Percentiles rank a stretch among this genome's conserved stretches.
These are phyloP conservation scores for Mycosphaerella sp. DNA, from an alignment of 2,329 filamentous ascomycete genomes.

Conservation along the genomic window DNA sequence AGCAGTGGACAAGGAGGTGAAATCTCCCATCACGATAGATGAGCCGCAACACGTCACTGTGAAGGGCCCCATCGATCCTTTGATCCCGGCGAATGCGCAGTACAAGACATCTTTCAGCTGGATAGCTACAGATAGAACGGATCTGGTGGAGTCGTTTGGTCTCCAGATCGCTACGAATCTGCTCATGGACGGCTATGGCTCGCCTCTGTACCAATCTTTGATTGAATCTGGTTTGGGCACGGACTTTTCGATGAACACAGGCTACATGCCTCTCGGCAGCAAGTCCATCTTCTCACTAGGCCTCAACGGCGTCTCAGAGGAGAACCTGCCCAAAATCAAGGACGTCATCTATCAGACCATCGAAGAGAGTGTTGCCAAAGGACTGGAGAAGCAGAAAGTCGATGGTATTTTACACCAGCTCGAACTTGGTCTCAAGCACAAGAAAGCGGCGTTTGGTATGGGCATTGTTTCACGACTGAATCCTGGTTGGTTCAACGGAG, in stretches of 20 bases:
- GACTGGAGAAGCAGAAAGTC: conserved; percentile 85
- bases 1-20: conserved; percentile 64
- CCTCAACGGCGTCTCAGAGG: conserved; percentile 78
- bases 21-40: conserved; percentile 65
- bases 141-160: conserved; percentile 84
- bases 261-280: conserved; percentile 74
- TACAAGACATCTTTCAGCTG: conserved; percentile 92
- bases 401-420: conserved; percentile 91
- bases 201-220: conserved; percentile 80
- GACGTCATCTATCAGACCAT: conserved; percentile 67
- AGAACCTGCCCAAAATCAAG: conserved; percentile 71
- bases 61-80: conserved; percentile 74
- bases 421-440: conserved; percentile 89
- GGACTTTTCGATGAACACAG: conserved; percentile 91
- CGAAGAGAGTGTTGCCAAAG: conserved; percentile 61
- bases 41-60: conserved; percentile 66
- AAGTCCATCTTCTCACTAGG: conserved; percentile 84
- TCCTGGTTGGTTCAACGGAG: conserved; percentile 90
- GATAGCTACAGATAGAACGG: conserved; percentile 75
- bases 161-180: conserved; percentile 75
- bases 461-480: conserved; percentile 81
- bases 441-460: conserved; percentile 93
- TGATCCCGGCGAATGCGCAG: conserved; percentile 80
- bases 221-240: conserved; percentile 86
- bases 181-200: conserved; percentile 90